phyloP scores from a whole-genome alignment of 345 rosid genomes.

The Eucalyptus tenuipes region DNA sequence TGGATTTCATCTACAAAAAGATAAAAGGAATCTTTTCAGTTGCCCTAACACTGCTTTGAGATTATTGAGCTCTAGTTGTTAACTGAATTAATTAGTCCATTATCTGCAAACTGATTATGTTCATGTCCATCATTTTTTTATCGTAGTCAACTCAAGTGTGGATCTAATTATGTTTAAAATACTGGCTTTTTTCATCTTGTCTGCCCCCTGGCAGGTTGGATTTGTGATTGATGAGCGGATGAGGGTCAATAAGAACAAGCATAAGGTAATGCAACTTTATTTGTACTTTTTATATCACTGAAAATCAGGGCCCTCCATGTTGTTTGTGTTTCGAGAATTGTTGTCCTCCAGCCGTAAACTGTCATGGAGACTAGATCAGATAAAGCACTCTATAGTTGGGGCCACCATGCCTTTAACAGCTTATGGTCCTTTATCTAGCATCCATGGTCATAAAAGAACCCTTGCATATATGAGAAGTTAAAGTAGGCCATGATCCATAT shows the following conservation, averaged over 20 bases:
- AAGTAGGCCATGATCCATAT: background rate
- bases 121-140: background rate
- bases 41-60: background rate
- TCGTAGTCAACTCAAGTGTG: background rate
- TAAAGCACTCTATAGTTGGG: background rate
- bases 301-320: background rate
- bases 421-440: background rate
- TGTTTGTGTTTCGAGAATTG: background rate
- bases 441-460: background rate
- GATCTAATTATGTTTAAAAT: background rate
- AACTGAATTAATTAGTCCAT: background rate
- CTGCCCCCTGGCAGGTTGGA: slow-evolving; percentile 34
- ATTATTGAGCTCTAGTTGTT: background rate
- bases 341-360: background rate
- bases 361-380: background rate
- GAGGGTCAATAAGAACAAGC: slow-evolving; percentile 58
- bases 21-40: background rate
- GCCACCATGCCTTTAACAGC: background rate
- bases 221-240: slow-evolving; percentile 86
- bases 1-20: background rate
- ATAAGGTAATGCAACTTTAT: slow-evolving; percentile 43
- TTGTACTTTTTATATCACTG: background rate
- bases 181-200: background rate
- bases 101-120: background rate
- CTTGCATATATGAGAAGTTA: background rate